Conservation (phyloP, 768 basidiomycete genomes). For the Clathrus columnatus region DNA sequence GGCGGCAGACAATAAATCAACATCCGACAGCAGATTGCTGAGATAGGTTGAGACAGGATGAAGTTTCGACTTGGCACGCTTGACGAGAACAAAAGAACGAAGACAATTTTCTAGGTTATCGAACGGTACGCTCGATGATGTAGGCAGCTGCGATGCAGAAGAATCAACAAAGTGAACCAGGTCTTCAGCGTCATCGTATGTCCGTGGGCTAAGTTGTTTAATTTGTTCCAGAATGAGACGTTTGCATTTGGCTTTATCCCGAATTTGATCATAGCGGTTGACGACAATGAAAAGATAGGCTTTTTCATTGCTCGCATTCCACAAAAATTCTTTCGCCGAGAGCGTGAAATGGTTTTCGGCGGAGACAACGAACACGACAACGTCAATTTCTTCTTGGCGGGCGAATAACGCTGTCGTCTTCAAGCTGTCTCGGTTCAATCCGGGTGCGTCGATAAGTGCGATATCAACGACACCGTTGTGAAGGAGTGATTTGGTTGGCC, state of each 20-base stretch:
- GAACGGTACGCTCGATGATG: constrained; percentile 60
- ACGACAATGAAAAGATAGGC: constrained; percentile 97
- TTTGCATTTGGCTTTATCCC: constrained; percentile 89
- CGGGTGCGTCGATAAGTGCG: constrained; percentile 96
- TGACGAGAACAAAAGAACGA: constrained; percentile 90
- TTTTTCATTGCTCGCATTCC: constrained; percentile 91
- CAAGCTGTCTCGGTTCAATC: constrained; percentile 89
- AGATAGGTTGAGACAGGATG: constrained; percentile 90
- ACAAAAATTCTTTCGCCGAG: constrained; percentile 89
- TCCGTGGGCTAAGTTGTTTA: constrained; percentile 83
- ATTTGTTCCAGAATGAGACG: constrained; percentile 89
- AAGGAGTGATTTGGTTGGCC: constrained; percentile 73
- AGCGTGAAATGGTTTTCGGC: constrained; percentile 98
- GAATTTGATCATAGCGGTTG: constrained; percentile 94
- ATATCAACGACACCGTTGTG: constrained; percentile 96
- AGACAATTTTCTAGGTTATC: constrained; percentile 83
- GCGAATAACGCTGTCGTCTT: constrained; percentile 94
- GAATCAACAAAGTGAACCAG: constrained; percentile 99
- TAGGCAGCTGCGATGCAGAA: constrained; percentile 59
- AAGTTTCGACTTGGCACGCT: constrained; percentile 94
- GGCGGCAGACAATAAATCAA: constrained; percentile 77
- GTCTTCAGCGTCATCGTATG: constrained; percentile 83
- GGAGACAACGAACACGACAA: constrained; percentile 95
- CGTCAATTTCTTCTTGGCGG: constrained; percentile 96
- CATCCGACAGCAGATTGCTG: constrained; percentile 78